Evolutionary conservation across 768 basidiomycete genomes (phyloP), one percentile per base, ranked within the genome.

Genomic region (Rhodotorula taiwanensis): DNA sequence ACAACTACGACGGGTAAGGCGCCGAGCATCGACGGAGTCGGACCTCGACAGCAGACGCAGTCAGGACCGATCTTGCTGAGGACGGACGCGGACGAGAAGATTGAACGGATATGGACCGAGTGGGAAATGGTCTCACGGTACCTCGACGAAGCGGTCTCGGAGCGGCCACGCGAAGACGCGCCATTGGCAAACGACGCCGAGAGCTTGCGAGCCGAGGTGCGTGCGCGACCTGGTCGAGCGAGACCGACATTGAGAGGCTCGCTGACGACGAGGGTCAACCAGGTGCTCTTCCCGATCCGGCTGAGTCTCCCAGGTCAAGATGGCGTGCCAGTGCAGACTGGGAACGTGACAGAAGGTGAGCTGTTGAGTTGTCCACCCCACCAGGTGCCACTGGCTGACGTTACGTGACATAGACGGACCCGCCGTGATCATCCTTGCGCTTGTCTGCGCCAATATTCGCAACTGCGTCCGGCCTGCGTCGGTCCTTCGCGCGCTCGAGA

Each of bases 391-490:
- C 30, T 23, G 16, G 0, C 13, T 25, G 2, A 27, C 47, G 13
- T 20, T 28, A 18, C 20, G 8, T 21, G 34, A 5, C 8, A 25
- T 57, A 91, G 89, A 95, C 75, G 91, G 92, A 0, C 87, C 91
- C 4, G 87, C 92, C 1, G 79, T 97, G 27, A 83, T 98, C 55
- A 83, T 98, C 34, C 82, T 97, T 27, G 86, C 91, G 0, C 79
- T 97, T 9, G 80, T 95, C 31, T 87, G 87, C 30, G 84, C 92
- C 21, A 93, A 93, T 70, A 82, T 97, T 28, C 83, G 95, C 41
- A 93, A 91, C 70, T 94, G 89, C 71, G 77, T 80, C 15, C 80
- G 90, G 0, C 89, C 94, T 0, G 86, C 87, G 30, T 92, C 90
- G 25, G 90, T 90, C 76, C 77, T 93, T 28, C 84, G 83, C 41